A percentile compares a stretch with the other conserved stretches of the same genome.
These are phyloP conservation scores for Colletotrichum eleusines DNA, from an alignment of 2,329 filamentous ascomycete genomes.

Conservation along the genomic window DNA sequence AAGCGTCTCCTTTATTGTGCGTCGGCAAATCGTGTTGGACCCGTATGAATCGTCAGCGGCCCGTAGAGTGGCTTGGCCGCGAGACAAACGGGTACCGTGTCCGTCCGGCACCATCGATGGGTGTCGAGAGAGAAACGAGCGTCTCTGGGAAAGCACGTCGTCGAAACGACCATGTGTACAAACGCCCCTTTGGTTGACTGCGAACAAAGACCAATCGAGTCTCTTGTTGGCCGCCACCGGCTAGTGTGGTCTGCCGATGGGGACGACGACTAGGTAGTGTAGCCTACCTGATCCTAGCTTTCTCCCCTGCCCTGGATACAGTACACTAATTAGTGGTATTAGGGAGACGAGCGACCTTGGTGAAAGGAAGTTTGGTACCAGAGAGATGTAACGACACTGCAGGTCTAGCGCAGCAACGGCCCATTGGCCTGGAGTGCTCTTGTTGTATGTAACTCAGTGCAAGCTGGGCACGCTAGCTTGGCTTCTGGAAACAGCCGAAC, in stretches of 20 bases:
- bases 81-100: background rate
- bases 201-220: too few relatives aligned
- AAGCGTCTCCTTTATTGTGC: constrained; percentile 39
- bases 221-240: background rate
- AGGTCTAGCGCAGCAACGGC: constrained; percentile 31
- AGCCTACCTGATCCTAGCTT: constrained; percentile 14
- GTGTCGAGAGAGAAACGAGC: background rate
- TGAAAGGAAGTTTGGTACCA: constrained; percentile 9
- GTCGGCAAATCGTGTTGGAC: constrained; percentile 21
- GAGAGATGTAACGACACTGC: constrained; percentile 22
- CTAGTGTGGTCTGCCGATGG: background rate
- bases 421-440: constrained; percentile 5
- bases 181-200: background rate
- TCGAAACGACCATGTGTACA: background rate
- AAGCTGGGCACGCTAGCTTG: constrained; percentile 15
- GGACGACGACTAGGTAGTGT: too few relatives aligned
- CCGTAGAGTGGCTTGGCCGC: background rate
- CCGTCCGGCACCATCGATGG: background rate
- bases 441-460: too few relatives aligned
- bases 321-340: constrained; percentile 11
- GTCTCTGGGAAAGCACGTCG: background rate
- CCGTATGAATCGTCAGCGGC: constrained; percentile 7
- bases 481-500: constrained; percentile 30
- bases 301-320: background rate
- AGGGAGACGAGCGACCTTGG: background rate